These are phyloP conservation scores for Schizophyllum commune DNA, from an alignment of 1,284 basidiomycete species.

Conservation along the genomic window DNA sequence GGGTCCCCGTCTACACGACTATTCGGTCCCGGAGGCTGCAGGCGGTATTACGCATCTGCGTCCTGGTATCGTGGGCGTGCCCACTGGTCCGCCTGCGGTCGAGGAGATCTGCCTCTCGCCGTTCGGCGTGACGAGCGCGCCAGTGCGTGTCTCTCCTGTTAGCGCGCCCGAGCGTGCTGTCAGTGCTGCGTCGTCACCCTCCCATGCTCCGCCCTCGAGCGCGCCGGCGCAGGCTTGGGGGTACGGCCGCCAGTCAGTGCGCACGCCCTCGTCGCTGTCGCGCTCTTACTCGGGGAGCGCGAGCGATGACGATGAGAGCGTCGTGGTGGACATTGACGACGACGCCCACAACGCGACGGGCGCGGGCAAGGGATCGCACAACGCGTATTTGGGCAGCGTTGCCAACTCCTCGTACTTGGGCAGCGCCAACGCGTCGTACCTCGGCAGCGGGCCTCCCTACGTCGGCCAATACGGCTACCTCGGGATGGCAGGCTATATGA, in stretches of 20 bases:
- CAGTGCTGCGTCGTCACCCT: slow-evolving; percentile 6
- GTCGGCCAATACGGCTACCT: slow-evolving; percentile 16
- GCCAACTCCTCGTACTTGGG: slow-evolving; percentile 16
- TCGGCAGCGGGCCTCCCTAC: slow-evolving; percentile 23
- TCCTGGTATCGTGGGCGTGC: slow-evolving; percentile 50
- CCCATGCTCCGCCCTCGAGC: not conserved
- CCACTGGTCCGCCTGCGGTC: slow-evolving; percentile 19
- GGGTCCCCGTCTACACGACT: slow-evolving; percentile 61
- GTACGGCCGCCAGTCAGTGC: slow-evolving; percentile 12
- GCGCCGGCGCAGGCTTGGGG: slow-evolving; percentile 9
- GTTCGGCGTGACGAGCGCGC: not conserved
- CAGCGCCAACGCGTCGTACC: slow-evolving; percentile 15
- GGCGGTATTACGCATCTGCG: slow-evolving; percentile 45
- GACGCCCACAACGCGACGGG: slow-evolving; percentile 27
- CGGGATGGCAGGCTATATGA: slow-evolving; percentile 16
- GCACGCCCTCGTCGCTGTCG: slow-evolving; percentile 23
- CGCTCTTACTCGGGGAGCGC: slow-evolving; percentile 30
- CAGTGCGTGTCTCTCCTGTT: not conserved
- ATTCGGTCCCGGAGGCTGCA: slow-evolving; percentile 30
- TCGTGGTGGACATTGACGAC: slow-evolving; percentile 18
- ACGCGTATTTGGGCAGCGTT: slow-evolving; percentile 14
- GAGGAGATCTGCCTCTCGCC: slow-evolving; percentile 1
- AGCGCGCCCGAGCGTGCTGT: slow-evolving; percentile 12
- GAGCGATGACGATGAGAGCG: slow-evolving; percentile 23
- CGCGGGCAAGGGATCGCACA: slow-evolving; percentile 7